These are phyloP conservation scores for Lophiotrema nucula DNA, from an alignment of 495 filamentous ascomycete genomes.

Conservation along the genomic window DNA sequence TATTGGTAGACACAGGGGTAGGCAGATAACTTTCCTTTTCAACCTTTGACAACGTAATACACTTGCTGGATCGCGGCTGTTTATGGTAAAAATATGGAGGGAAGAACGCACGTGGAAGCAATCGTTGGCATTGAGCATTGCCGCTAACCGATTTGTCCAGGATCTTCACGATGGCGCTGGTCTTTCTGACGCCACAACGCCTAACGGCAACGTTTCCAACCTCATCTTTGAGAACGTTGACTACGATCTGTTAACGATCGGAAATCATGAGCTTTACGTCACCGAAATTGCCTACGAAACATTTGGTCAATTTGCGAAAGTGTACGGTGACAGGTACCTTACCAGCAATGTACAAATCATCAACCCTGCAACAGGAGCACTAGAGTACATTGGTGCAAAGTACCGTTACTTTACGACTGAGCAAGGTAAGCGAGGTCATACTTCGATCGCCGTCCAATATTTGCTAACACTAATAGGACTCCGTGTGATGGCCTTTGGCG, in stretches of 20 bases:
- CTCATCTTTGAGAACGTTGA: constrained; percentile 78
- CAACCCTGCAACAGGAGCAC: constrained; percentile 62
- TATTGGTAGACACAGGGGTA: constrained; percentile 87
- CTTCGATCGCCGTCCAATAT: constrained; percentile 40
- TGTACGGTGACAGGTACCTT: constrained; percentile 69
- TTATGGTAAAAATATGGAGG: no score
- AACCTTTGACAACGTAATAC: constrained; percentile 43
- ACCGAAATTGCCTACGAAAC: constrained; percentile 71
- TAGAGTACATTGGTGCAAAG: constrained; percentile 73
- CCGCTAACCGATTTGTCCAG: constrained; percentile 34
- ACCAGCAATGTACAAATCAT: constrained; percentile 81
- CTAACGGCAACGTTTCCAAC: constrained; percentile 85
- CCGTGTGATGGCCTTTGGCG: constrained; percentile 83
- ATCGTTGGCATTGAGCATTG: no score
- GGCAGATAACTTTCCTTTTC: not conserved
- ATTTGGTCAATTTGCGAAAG: constrained; percentile 58
- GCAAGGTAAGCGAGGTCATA: constrained; percentile 60
- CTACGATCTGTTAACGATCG: constrained; percentile 81
- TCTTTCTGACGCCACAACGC: constrained; percentile 82
- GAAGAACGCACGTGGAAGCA: no score
- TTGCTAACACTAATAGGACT: constrained; percentile 65
- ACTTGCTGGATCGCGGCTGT: no score
- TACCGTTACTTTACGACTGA: constrained; percentile 86
- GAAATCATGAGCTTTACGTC: constrained; percentile 95
- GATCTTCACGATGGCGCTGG: constrained; percentile 92